phyloP scores from a whole-genome alignment of 2,329 filamentous ascomycete species.

The Aspergillus brasiliensis region DNA sequence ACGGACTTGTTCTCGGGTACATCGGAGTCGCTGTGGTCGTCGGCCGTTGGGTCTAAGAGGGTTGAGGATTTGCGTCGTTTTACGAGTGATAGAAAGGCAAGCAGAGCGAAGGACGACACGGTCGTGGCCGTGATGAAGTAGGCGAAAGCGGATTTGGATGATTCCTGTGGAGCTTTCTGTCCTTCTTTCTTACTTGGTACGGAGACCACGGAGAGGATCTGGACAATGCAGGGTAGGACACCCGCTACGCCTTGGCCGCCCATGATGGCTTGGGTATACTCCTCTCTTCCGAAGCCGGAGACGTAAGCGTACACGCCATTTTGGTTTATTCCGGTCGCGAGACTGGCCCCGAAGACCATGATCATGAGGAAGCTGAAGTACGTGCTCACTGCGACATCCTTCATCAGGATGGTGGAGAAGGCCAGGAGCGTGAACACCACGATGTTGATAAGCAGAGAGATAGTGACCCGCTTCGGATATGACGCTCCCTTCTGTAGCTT shows the following conservation, averaged over 20 bases:
- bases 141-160: slow-evolving; percentile 74
- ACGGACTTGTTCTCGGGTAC: slow-evolving; percentile 46
- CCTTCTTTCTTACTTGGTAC: slow-evolving; percentile 52
- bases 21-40: slow-evolving; percentile 32
- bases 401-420: slow-evolving; percentile 72
- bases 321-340: slow-evolving; percentile 82
- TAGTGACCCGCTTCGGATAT: slow-evolving; percentile 82
- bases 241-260: slow-evolving; percentile 89
- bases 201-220: slow-evolving; percentile 79
- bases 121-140: slow-evolving; percentile 88
- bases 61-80: slow-evolving; percentile 45
- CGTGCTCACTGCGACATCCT: slow-evolving; percentile 59
- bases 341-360: slow-evolving; percentile 77
- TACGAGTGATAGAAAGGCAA: slow-evolving; percentile 74
- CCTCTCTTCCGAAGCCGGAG: slow-evolving; percentile 76
- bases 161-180: slow-evolving; percentile 44
- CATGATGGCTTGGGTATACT: slow-evolving; percentile 97
- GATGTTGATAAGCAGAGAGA: slow-evolving; percentile 76
- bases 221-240: slow-evolving; percentile 82
- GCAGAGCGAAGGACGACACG: slow-evolving; percentile 69
- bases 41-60: not conserved
- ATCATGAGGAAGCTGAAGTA: slow-evolving; percentile 83
- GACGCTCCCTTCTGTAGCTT: slow-evolving; percentile 79
- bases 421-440: slow-evolving; percentile 75
- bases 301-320: slow-evolving; percentile 95